Base-by-base conservation (phyloP, 495 filamentous ascomycete species). In the Parachaetomium inaequale region DNA sequence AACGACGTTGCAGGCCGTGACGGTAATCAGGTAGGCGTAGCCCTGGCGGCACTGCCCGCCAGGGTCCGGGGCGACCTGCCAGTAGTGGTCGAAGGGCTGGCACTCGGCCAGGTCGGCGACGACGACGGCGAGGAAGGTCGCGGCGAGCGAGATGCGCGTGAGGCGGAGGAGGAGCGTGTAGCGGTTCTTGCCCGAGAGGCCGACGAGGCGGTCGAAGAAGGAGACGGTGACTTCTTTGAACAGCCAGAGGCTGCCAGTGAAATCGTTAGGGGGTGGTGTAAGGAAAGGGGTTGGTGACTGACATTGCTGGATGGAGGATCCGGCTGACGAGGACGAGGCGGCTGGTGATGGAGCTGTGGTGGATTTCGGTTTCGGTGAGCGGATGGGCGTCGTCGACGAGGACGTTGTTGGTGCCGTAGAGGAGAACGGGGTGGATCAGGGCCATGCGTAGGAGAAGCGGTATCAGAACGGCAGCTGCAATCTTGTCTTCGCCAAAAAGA, bases 381-480 rank as follows among this genome's bases (percentile, higher is more conserved):
- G 56, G 17, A 25, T 66, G 40, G 7, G 28, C 38, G 17, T 51
- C 64, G 23, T 65, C 62, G 10, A 81, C 76, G n/a, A 77, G 61
- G 12, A 81, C 80, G 64, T 98, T 97, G 76, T 98, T 98, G 52
- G 94, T 98, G 7, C 92, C 94, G 69, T 84, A 92, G 5, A 88
- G 66, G 61, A 98, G 75, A 23, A 96, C 81, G 55, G 91, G 79
- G 79, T 98, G 93, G 7, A 96, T 83, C 52, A 92, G 78, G 12
- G 80, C 89, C 88, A 96, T 93, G 59, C 94, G 87, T 45, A 84
- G 70, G 43, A 91, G 68, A 42, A 98, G 75, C 29, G 94, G 94
- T 21, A 97, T 82, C 42, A 95, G 80, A 61, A 87, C 88, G 31
- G 81, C 70, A 62, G 88, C 86, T 75, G 94, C 94, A 55, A 91